Base-by-base conservation (phyloP, 768 basidiomycete species). In the Phylloporus sp. region DNA sequence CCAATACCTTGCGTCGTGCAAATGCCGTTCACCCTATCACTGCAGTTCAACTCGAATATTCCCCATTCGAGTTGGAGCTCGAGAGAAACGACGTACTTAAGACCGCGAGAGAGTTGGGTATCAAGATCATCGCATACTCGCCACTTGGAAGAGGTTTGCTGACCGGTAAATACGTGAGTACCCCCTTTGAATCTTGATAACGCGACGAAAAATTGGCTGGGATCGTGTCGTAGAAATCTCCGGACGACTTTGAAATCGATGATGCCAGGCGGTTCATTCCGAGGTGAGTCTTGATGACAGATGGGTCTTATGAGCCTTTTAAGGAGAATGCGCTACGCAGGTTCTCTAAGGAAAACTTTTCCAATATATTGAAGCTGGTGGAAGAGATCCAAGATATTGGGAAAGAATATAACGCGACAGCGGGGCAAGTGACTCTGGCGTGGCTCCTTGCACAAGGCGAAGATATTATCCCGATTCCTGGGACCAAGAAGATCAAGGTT, bases 101-200 rank as follows among this genome's bases (percentile, higher is more conserved):
- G 24, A 73, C 77, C 1, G 73, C 72, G 11, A 64, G 77, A 20
- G 80, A 81, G 55, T 66, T 81, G 6, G 78, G 78, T 12, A 70
- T 80, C 32, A 68, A 73, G 39, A 70, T 79, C 20, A 65, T 83
- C 9, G 76, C 77, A 1, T 82, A 80, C 51, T 73, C 75, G 2
- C 81, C 80, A 2, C 69, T 82, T 24, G 80, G 80, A 16, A 68
- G 78, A 28, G 80, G 80, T 2, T 50, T 81, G n/a, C 56, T 80
- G 45, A 80, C 76, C 0, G 79, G 80, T 2, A 60, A 66, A 50
- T 73, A 70, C 47, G 75, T 76, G 48, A 54, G 71, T 27, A n/a
- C n/a, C n/a, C n/a, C n/a, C n/a, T n/a, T n/a, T n/a, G n/a, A n/a
- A n/a, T n/a, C n/a, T n/a, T n/a, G n/a, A n/a, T n/a, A n/a, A n/a